Percentiles rank a stretch among this genome's conserved stretches.
phyloP scores from a whole-genome alignment of 345 rosid species.

The Psidium guajava region DNA sequence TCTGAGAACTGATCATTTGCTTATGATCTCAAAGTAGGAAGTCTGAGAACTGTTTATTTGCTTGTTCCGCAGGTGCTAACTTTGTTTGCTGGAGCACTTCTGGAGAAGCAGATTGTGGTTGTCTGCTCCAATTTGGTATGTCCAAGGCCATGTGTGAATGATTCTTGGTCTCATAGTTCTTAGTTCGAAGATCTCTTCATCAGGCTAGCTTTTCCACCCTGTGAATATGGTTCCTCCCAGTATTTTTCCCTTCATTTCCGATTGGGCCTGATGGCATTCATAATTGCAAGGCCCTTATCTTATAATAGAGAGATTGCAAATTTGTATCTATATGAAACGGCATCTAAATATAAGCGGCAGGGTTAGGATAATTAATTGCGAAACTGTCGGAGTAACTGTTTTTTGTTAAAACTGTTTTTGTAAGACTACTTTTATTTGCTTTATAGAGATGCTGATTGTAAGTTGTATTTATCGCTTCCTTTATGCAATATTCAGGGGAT shows the following conservation, averaged over 20 bases:
- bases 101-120: slow-evolving; percentile 82
- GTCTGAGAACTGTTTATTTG: slow-evolving; percentile 3
- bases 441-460: background rate
- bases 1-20: slow-evolving; percentile 4
- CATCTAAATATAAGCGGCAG: no score
- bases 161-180: background rate
- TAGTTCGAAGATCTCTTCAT: background rate
- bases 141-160: background rate
- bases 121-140: slow-evolving; percentile 95
- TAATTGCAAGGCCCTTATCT: background rate
- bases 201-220: background rate
- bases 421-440: background rate
- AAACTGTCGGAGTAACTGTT: background rate
- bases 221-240: background rate
- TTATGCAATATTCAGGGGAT: slow-evolving; percentile 45
- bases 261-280: background rate
- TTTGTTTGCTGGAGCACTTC: slow-evolving; percentile 70
- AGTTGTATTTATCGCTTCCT: background rate
- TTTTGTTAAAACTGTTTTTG: background rate
- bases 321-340: background rate
- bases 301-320: background rate
- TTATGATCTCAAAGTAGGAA: background rate
- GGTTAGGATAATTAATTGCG: background rate
- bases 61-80: slow-evolving; percentile 51
- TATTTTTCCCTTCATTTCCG: background rate